Conservation (phyloP, 2,329 filamentous ascomycete species). For the Reticulascus tulasneorum region DNA sequence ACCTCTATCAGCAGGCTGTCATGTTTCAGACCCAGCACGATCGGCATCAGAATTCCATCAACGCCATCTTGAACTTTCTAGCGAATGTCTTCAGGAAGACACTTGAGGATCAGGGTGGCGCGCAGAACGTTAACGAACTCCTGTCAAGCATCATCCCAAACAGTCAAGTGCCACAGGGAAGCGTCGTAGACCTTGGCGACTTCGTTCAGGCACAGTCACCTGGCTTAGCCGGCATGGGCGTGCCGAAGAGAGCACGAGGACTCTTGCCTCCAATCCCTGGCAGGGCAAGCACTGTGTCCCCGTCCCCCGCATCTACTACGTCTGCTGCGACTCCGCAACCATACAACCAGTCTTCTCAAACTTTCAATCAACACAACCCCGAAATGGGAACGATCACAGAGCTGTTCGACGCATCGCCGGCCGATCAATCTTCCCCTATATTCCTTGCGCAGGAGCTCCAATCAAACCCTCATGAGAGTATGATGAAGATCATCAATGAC, state of each 20-base stretch:
- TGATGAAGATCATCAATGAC: slow-evolving; percentile 64
- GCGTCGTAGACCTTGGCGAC: slow-evolving; percentile 59
- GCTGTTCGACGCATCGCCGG: slow-evolving; percentile 49
- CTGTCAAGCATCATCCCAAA: slow-evolving; percentile 70
- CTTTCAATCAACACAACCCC: slow-evolving; percentile 34
- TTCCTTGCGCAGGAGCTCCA: slow-evolving; percentile 54
- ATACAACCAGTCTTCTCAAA: slow-evolving; percentile 15
- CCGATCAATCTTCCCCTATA: slow-evolving; percentile 41
- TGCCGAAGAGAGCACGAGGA: slow-evolving; percentile 49
- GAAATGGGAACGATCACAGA: slow-evolving; percentile 57
- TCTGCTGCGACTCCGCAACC: slow-evolving; percentile 23
- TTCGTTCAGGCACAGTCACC: slow-evolving; percentile 47
- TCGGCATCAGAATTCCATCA: slow-evolving; percentile 97
- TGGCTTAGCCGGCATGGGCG: slow-evolving; percentile 31
- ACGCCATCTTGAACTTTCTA: slow-evolving; percentile 95
- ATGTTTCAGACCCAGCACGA: slow-evolving; percentile 90
- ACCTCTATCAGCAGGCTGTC: slow-evolving; percentile 81
- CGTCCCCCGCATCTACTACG: slow-evolving; percentile 20
- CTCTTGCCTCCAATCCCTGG: slow-evolving; percentile 50
- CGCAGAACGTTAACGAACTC: slow-evolving; percentile 78
- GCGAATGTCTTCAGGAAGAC: slow-evolving; percentile 96
- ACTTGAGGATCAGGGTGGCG: slow-evolving; percentile 74
- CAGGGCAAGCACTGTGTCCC: slow-evolving; percentile 22
- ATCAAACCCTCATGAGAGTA: slow-evolving; percentile 54
- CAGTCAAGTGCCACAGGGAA: slow-evolving; percentile 45